These are phyloP conservation scores for Hyaloscypha finlandica DNA, from an alignment of 495 filamentous ascomycete genomes.

Conservation along the genomic window DNA sequence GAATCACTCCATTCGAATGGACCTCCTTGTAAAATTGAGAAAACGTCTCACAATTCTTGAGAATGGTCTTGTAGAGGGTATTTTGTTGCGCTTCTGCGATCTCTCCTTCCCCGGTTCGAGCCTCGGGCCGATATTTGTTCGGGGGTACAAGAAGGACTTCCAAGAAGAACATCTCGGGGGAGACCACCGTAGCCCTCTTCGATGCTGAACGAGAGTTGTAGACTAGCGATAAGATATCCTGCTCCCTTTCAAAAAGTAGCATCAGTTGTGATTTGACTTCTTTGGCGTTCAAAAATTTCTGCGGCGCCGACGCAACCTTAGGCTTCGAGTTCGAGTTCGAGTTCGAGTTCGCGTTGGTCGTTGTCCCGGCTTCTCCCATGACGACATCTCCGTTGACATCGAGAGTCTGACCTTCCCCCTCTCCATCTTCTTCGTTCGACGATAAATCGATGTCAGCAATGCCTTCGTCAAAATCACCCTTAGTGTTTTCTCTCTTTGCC, in stretches of 20 bases:
- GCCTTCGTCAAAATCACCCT: conserved; percentile 55
- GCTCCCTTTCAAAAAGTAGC: conserved; percentile 83
- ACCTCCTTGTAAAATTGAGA: conserved; percentile 77
- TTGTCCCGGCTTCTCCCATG: conserved; percentile 45
- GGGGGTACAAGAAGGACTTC: conserved; percentile 83
- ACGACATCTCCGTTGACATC: conserved; percentile 54
- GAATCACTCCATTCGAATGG: conserved; percentile 40
- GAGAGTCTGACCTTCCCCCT: conserved; percentile 47
- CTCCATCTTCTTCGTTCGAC: conserved; percentile 49
- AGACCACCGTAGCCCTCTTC: conserved; percentile 51
- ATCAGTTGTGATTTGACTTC: conserved; percentile 76
- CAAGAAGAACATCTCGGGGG: conserved; percentile 92
- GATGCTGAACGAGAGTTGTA: conserved; percentile 71
- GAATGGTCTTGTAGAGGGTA: conserved; percentile 74
- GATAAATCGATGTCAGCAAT: conserved; percentile 65
- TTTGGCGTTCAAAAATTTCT: conserved; percentile 70
- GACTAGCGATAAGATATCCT: conserved; percentile 75
- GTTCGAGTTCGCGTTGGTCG: conserved; percentile 30
- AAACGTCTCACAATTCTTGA: conserved; percentile 69
- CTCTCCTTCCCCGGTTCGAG: conserved; percentile 72
- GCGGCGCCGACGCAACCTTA: conserved; percentile 39
- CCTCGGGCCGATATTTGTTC: conserved; percentile 88
- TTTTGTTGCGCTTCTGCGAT: conserved; percentile 88
- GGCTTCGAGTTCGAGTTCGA: conserved; percentile 24
- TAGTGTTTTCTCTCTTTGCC: conserved; percentile 33